Conservation (phyloP, 2,329 filamentous ascomycete genomes). For the Pseudogymnoascus sp. region DNA sequence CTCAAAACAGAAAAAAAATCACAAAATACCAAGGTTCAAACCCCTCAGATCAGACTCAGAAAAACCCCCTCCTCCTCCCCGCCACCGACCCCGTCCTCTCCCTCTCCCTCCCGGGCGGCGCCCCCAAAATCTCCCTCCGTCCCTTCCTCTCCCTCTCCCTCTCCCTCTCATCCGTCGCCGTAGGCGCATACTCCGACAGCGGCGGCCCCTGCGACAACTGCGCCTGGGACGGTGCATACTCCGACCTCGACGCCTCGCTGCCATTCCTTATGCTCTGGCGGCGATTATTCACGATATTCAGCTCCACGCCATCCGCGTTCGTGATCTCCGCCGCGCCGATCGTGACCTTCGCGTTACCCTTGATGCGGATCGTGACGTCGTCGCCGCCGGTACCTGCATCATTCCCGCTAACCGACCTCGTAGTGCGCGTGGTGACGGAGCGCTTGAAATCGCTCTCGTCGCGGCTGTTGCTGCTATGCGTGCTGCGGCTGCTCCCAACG, state of each 20-base stretch:
- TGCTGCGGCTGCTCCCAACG: conserved; percentile 46
- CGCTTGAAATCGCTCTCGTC: conserved; percentile 56
- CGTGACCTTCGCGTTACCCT: conserved; percentile 44
- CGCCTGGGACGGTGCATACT: neutral
- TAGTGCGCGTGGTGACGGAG: conserved; percentile 53
- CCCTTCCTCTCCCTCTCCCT: neutral
- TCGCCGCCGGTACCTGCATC: conserved; percentile 34
- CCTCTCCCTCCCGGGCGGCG: neutral
- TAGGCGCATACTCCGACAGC: neutral
- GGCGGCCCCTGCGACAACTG: neutral
- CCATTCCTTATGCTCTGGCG: conserved; percentile 32
- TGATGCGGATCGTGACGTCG: conserved; percentile 52
- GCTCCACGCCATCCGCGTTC: conserved; percentile 49
- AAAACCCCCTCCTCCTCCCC: neutral
- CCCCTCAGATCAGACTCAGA: neutral
- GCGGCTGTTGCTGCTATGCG: conserved; percentile 48
- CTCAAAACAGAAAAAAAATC: neutral
- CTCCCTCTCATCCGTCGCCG: neutral
- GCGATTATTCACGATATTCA: conserved; percentile 40
- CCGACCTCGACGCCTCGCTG: conserved; percentile 35
- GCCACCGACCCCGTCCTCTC: neutral
- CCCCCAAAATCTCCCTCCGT: neutral
- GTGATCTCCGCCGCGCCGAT: conserved; percentile 50
- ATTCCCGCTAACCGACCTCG: conserved; percentile 30
- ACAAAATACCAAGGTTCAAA: neutral